Evolutionary conservation across 371 early-diverging fungal species (phyloP).

Genomic region (Cokeromyces recurvatus): DNA sequence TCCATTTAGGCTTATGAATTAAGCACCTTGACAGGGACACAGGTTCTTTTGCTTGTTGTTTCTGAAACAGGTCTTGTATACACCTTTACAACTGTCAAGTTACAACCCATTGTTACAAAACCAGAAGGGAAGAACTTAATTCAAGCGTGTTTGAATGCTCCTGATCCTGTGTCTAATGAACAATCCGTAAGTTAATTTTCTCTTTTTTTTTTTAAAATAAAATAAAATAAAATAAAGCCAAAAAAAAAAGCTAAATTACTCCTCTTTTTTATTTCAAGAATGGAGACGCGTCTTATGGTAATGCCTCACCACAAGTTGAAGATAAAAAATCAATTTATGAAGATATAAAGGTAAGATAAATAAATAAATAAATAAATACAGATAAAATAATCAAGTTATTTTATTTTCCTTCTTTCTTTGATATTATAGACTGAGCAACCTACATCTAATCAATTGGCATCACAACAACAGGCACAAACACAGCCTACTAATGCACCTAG

Average conservation of each 20-base stretch:
- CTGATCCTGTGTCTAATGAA: constrained; percentile 49
- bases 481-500: constrained; percentile 1
- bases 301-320: constrained; percentile 11
- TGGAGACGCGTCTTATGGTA: constrained; percentile 25
- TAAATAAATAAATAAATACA: too few relatives aligned
- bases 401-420: too few relatives aligned
- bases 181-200: constrained; percentile 10
- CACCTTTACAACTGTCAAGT: constrained; percentile 96
- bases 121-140: constrained; percentile 94
- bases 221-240: neutral
- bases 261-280: constrained; percentile 4
- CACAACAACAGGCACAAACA: constrained; percentile 5
- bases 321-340: constrained; percentile 17
- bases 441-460: constrained; percentile 1
- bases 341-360: constrained; percentile 8
- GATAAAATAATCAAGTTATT: too few relatives aligned
- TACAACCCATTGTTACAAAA: constrained; percentile 94
- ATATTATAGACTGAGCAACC: constrained; percentile 8
- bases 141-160: constrained; percentile 90
- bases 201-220: neutral
- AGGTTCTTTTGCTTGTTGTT: constrained; percentile 95
- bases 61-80: constrained; percentile 98
- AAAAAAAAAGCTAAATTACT: neutral
- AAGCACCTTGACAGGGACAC: constrained; percentile 95
- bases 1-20: constrained; percentile 95